phyloP scores from a whole-genome alignment of 257 asterid species.

The Przewalskia tangutica region DNA sequence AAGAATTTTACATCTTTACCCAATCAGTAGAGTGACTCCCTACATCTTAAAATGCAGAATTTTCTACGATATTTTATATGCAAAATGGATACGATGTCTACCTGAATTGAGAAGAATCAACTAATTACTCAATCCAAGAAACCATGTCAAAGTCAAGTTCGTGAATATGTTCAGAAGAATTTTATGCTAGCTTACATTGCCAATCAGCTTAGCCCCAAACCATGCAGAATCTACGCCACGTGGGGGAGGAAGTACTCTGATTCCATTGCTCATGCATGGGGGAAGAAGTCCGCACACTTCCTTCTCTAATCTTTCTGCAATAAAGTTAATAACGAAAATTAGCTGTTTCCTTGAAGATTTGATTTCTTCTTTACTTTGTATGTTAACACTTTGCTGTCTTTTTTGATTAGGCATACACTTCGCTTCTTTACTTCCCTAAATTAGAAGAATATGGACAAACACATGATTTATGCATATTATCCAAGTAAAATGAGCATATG shows the following conservation, averaged over 20 bases:
- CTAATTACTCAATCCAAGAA: neutral
- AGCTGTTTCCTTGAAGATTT: neutral
- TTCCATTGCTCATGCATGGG: constrained; percentile 36
- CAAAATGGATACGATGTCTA: neutral
- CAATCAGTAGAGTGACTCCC: neutral
- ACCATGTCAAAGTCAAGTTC: neutral
- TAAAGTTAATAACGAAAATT: neutral
- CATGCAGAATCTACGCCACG: constrained; percentile 84
- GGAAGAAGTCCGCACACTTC: constrained; percentile 53
- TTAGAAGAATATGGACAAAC: neutral
- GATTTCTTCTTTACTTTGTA: neutral
- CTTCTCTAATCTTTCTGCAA: constrained; percentile 77
- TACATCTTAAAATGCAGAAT: neutral
- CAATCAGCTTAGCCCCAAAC: constrained; percentile 85
- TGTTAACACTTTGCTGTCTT: neutral
- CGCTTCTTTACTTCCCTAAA: neutral
- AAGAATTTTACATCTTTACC: neutral
- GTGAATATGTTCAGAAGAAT: neutral
- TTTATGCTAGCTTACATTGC: constrained; percentile 56
- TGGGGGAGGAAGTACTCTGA: constrained; percentile 79
- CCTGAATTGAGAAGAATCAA: neutral
- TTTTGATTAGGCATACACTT: neutral
- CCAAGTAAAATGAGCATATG: constrained; percentile 2
- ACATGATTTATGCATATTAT: neutral
- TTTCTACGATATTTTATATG: neutral